Evolutionary conservation across 192 early-diverging fungal species (phyloP).

Genomic region (Linnemannia hyalina): DNA sequence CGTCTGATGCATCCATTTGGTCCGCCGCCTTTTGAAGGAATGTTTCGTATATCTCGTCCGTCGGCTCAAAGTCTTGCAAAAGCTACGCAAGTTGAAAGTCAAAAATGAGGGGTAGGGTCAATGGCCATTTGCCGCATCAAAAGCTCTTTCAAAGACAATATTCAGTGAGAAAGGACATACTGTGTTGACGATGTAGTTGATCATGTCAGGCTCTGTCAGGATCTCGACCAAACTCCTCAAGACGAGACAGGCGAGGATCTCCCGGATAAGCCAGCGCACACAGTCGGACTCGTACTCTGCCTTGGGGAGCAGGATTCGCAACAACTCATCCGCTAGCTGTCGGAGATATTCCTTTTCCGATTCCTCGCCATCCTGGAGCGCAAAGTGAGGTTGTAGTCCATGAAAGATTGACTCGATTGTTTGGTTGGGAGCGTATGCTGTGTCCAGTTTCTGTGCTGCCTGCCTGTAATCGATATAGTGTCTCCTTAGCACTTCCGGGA

Average conservation of each 20-base stretch:
- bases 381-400: constrained; percentile 68
- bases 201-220: constrained; percentile 64
- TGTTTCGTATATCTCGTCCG: constrained; percentile 43
- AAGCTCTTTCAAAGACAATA: background rate
- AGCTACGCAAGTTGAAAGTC: constrained; percentile 12
- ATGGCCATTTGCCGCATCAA: background rate
- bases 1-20: constrained; percentile 26
- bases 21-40: constrained; percentile 51
- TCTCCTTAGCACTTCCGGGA: constrained; percentile 60
- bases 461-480: constrained; percentile 65
- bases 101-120: background rate
- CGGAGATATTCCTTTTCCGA: constrained; percentile 63
- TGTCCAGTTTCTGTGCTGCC: constrained; percentile 50
- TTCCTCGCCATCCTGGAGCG: constrained; percentile 47
- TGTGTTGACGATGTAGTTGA: constrained; percentile 66
- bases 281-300: constrained; percentile 61
- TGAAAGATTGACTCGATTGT: constrained; percentile 59
- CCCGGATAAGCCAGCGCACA: constrained; percentile 61
- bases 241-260: constrained; percentile 61
- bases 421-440: constrained; percentile 59
- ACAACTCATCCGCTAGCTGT: constrained; percentile 57
- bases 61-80: constrained; percentile 35
- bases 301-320: constrained; percentile 48
- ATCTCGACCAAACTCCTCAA: constrained; percentile 57
- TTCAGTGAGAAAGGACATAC: constrained; percentile 29